A percentile compares a stretch with the other conserved stretches of the same genome.
These are phyloP conservation scores for Mikania micrantha DNA, from an alignment of 129 eudicot species.

Conservation along the genomic window DNA sequence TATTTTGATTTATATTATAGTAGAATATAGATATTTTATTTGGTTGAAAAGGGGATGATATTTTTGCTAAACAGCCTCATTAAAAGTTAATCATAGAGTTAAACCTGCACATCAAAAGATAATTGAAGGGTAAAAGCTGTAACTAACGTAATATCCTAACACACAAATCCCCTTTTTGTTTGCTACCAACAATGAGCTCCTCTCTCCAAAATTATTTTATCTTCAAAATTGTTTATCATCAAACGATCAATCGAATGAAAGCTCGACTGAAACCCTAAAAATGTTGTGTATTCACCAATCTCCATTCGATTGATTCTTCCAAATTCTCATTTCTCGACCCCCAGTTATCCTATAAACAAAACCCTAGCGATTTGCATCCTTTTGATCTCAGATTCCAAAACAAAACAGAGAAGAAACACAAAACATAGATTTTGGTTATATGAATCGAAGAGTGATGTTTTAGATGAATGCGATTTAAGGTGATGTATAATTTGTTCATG, in stretches of 20 bases:
- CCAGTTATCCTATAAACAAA: constrained; percentile 21
- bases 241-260: constrained; percentile 22
- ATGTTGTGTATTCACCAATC: constrained; percentile 9
- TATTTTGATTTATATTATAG: too few species aligned
- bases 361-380: constrained; percentile 29
- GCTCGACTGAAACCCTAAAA: constrained; percentile 16
- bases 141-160: constrained; percentile 6
- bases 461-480: constrained; percentile 12
- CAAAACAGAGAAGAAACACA: not conserved
- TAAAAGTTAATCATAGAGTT: not conserved
- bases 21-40: too few species aligned
- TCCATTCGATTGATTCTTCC: constrained; percentile 12
- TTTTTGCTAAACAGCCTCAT: not conserved
- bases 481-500: constrained; percentile 14
- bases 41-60: too few species aligned
- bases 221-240: constrained; percentile 23
- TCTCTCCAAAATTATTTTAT: constrained; percentile 25
- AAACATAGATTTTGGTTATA: constrained; percentile 19
- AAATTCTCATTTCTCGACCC: constrained; percentile 13
- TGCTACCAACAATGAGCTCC: constrained; percentile 19
- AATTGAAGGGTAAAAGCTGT: not conserved
- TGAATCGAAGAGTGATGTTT: not conserved
- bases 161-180: constrained; percentile 25
- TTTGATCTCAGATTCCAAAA: constrained; percentile 11
- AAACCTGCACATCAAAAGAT: not conserved